Percentiles rank a stretch among this genome's conserved stretches.
Conservation (phyloP, 352 stramenopile genomes). For the Globisporangium canariense region DNA sequence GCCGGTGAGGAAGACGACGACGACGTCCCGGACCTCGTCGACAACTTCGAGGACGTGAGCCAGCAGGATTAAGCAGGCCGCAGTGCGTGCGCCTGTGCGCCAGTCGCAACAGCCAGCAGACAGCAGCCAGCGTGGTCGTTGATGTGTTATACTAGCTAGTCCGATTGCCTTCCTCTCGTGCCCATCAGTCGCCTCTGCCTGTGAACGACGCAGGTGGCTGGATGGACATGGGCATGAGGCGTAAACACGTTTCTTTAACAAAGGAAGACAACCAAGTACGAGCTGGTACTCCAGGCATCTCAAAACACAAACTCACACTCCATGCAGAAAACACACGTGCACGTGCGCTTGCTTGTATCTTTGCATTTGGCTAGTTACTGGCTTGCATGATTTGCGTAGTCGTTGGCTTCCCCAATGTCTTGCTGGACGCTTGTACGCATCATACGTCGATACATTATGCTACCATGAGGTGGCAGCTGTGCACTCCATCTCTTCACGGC, state of each 20-base stretch:
- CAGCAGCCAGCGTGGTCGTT: constrained; percentile 16
- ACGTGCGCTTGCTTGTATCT: constrained; percentile 8
- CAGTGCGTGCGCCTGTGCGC: background rate
- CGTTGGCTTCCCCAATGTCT: background rate
- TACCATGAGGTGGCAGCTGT: background rate
- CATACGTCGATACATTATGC: background rate
- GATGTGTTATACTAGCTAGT: constrained; percentile 27
- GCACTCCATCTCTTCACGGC: no score
- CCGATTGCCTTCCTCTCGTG: constrained; percentile 10
- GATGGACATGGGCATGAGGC: background rate
- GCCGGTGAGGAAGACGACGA: constrained; percentile 91
- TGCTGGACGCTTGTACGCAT: background rate
- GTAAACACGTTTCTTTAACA: constrained; percentile 45
- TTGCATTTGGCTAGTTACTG: background rate
- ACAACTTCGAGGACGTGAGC: constrained; percentile 98
- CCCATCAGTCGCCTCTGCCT: background rate
- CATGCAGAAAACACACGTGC: background rate
- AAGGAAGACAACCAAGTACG: constrained; percentile 46
- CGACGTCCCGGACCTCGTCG: constrained; percentile 97
- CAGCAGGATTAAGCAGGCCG: constrained; percentile 74
- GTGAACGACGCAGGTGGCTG: background rate
- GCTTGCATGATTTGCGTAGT: background rate
- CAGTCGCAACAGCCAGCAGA: background rate
- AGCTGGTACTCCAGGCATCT: constrained; percentile 62
- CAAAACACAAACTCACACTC: constrained; percentile 19